Evolutionary conservation across 805 yeast genomes (phyloP), one percentile per base, ranked within the genome.

Genomic region (Kuraishia cidri): DNA sequence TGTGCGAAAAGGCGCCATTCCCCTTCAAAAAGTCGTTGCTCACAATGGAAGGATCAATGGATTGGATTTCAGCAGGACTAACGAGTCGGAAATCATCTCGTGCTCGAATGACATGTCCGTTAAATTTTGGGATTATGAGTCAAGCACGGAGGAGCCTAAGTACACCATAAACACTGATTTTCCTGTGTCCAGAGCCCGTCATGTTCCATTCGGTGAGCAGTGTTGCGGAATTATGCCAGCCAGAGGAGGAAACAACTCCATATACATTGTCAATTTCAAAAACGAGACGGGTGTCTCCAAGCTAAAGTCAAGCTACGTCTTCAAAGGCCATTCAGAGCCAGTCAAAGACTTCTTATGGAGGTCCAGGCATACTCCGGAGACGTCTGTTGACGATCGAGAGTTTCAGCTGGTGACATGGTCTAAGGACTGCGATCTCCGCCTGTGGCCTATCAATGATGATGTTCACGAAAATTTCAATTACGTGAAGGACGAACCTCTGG

Each of bases 341-440:
- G 79, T 92, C 12, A 79, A 78, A 25, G 97, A 92, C 48, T 87
- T 90, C 47, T 60, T 87, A 1, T 90, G 96, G 95, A 64, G 97
- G 41, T 61, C 74, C 6, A 64, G 86, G 24, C 71, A 75, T 36
- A 52, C 66, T 1, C 37, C 52, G 23, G 61, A 62, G 28, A 50
- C 63, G 2, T 52, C 47, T 1, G 45, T 69, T 10, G 79, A 77
- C 43, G 86, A 84, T 58, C 64, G 90, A 34, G 95, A 88, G 37
- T 92, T 74, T 48, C 97, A 92, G 52, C 54, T 92, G 31, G 90
- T 92, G 1, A 85, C 97, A 0, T 90, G 97, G 97, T 79, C 94
- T 1, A 77, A 83, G 32, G 97, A 92, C 50, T 73, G 78, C 43
- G 94, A 85, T 48, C 60, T 92, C 37, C 65, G 88, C 38, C 56